phyloP scores from a whole-genome alignment of 805 yeast genomes.

The Teunomyces funiuensis region DNA sequence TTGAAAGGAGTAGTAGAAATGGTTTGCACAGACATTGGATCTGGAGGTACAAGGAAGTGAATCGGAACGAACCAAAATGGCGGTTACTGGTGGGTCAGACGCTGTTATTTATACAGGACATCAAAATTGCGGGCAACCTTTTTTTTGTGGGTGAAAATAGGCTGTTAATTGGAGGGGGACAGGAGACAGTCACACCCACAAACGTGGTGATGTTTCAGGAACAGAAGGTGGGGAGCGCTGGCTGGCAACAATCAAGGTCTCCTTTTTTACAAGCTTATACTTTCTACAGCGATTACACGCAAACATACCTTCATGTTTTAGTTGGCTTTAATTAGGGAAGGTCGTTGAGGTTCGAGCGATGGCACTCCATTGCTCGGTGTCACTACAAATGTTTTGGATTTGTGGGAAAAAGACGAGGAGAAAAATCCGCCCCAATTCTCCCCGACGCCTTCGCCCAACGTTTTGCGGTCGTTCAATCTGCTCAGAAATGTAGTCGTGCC shows the following conservation, averaged over 20 bases:
- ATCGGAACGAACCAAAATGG: too few species aligned
- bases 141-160: background rate
- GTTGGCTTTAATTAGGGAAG: too few species aligned
- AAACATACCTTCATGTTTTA: too few species aligned
- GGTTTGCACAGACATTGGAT: constrained; percentile 13
- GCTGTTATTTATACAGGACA: background rate
- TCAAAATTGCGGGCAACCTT: background rate
- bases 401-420: too few species aligned
- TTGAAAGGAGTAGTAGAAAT: constrained; percentile 70
- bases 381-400: too few species aligned
- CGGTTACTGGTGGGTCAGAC: background rate
- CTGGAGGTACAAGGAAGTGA: background rate
- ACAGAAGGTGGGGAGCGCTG: background rate
- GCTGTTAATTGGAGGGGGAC: background rate
- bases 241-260: background rate
- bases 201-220: background rate
- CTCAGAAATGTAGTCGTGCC: too few species aligned
- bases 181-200: background rate
- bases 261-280: background rate
- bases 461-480: too few species aligned
- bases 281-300: too few species aligned
- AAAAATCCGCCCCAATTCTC: too few species aligned
- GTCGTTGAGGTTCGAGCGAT: too few species aligned
- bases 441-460: too few species aligned
- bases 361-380: too few species aligned